Evolutionary conservation across 176 grass and related monocot species (phyloP), one percentile per base, ranked within the genome.

Genomic region (Phyllostachys edulis): DNA sequence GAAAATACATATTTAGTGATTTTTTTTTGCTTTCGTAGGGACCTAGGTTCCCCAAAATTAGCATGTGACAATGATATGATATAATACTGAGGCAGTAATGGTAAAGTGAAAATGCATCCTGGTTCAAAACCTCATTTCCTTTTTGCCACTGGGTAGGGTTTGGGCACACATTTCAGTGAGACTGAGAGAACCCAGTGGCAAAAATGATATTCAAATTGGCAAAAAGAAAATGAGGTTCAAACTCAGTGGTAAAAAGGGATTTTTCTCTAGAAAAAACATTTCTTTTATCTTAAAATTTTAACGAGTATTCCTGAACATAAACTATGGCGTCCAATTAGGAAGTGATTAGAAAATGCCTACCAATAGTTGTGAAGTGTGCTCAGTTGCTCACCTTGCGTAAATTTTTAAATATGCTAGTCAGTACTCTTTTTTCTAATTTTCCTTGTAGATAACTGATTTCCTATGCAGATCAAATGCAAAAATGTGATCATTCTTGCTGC

Each of bases 381-480:
- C 1, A 32, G 24, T 63, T 36, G 23, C 4, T 88, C 11, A 17
- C 23, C 63, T 29, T 84, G 46, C 2, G 6, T 0, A 12, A 63
- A 2, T 4, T 67, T 49, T 61, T 23, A 8, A 71, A 63, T 26
- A 72, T 78, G 45, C 36, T 41, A 75, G 41, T 32, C 16, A 26
- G 15, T 37, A 41, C 21, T 65, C 20, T 63, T 9, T 90, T 73
- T 90, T 63, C 14, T 32, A 62, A 40, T 67, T 85, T 67, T 14
- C 29, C 21, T 73, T 57, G 36, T 56, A 27, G 40, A 85, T 71
- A 45, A 84, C 32, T 84, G 52, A 60, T 83, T 86, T 68, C 51
- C 61, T 87, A 71, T 90, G 84, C 91, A 99, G 96, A 94, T 99
- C 66, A 99, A 99, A 90, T 99, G 96, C 88, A 88, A 86, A 87